A percentile compares a stretch with the other conserved stretches of the same genome.
These are phyloP conservation scores for Rhynchosporium agropyri DNA, from an alignment of 2,329 filamentous ascomycete genomes.

Conservation along the genomic window DNA sequence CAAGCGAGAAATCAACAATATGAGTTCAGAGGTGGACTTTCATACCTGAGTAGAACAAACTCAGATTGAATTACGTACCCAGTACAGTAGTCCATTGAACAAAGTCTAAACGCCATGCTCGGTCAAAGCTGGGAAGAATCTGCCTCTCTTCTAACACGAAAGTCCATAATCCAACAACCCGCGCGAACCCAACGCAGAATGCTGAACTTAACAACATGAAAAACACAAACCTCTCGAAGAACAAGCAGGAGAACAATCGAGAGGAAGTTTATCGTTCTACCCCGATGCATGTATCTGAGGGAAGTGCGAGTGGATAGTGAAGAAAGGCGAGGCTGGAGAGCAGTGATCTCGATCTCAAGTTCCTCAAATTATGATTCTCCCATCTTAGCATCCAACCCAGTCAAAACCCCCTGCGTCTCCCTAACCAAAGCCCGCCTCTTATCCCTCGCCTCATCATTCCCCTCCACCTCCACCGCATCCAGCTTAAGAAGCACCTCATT, in stretches of 20 bases:
- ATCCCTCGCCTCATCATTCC: conserved; percentile 64
- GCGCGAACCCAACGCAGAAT: conserved; percentile 3
- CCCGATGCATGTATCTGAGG: neutral
- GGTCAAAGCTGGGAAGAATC: neutral
- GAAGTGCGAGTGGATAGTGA: neutral
- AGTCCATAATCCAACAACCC: neutral
- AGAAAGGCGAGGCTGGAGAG: neutral
- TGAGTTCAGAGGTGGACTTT: too few species aligned
- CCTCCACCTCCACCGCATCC: conserved; percentile 74
- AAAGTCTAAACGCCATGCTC: conserved; percentile 2
- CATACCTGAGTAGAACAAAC: neutral
- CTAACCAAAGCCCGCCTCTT: conserved; percentile 73
- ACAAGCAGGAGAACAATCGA: neutral
- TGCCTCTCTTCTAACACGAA: neutral
- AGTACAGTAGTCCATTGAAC: neutral
- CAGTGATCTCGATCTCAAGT: neutral
- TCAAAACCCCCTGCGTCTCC: conserved; percentile 68
- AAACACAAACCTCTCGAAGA: neutral
- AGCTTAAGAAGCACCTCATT: conserved; percentile 76
- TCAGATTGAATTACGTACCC: neutral
- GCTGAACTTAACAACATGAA: conserved; percentile 1
- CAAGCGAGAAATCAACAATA: too few species aligned
- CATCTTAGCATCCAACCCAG: conserved; percentile 56
- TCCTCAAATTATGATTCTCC: neutral
- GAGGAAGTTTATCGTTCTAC: neutral